Evolutionary conservation across 257 asterid genomes (phyloP).

Genomic region (Petunia axillaris): DNA sequence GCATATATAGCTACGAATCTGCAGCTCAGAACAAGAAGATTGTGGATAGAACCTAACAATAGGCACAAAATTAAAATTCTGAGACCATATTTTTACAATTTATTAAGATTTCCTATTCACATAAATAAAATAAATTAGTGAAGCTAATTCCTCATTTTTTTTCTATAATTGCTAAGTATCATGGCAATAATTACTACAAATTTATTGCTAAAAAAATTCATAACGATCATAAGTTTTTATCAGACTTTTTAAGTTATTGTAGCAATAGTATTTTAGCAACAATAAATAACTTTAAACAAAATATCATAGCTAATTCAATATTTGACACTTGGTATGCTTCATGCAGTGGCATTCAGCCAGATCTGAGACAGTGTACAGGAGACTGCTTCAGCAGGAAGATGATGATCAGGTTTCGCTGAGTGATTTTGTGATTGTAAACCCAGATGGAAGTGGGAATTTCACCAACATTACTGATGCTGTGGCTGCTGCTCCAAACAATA

Average conservation of each 20-base stretch:
- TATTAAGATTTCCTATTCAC: too few relatives aligned
- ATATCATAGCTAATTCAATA: neutral
- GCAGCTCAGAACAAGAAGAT: neutral
- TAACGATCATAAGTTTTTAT: neutral
- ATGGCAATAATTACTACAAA: neutral
- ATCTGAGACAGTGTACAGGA: too few relatives aligned
- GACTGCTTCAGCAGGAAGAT: neutral
- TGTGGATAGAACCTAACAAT: neutral
- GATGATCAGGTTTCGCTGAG: conserved; percentile 2
- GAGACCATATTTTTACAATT: too few relatives aligned
- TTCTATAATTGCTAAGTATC: neutral
- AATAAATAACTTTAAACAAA: neutral
- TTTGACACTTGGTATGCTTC: neutral
- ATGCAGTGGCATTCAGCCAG: too few relatives aligned
- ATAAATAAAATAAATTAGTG: neutral
- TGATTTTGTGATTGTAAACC: conserved; percentile 37
- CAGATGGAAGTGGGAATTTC: conserved; percentile 39
- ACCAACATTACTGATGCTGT: conserved; percentile 35
- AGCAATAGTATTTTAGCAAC: neutral
- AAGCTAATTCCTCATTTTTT: neutral
- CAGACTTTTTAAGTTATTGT: neutral
- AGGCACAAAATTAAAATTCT: neutral
- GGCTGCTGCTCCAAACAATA: conserved; percentile 37
- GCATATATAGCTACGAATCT: neutral
- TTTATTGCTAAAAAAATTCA: rapidly evolving